Base-by-base conservation (phyloP, 202 grass and related monocot genomes). In the Schoenoplectus triqueter region DNA sequence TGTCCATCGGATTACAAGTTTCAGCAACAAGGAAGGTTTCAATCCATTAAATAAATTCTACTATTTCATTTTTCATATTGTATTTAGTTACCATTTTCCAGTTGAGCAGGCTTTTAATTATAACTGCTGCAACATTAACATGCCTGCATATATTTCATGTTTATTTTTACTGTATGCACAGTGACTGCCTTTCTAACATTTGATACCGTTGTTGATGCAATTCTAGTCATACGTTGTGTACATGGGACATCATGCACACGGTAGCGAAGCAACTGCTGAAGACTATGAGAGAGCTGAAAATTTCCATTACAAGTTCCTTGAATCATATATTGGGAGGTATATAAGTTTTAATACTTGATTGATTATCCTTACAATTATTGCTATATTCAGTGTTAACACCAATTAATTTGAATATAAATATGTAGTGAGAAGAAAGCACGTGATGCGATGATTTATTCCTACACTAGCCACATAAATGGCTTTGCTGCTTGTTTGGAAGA, bases 391-490 rank as follows among this genome's bases (percentile, higher is more conserved):
- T 47, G 45, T 47, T 47, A 47, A 47, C 45, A 11, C 46, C 19
- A 73, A 3, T 50, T 31, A 31, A 31, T 31, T 31, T 70, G 13
- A 60, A 61, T 41, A 5, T 17, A 17, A 60, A 78, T 44, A 44
- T 56, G 50, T 9, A 94, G 89, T 48, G 88, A 87, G 75, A 80
- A 87, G 69, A 65, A 88, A 67, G 95, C 90, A 1, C 80, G 22
- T 51, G 71, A 81, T 14, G 88, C 88, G 0, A 94, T 94, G 7
- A 82, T 97, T 87, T 97, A 97, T 84, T 97, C 95, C 65, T 97
- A 97, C 89, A 89, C 85, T 0, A 92, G 91, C 80, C 80, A 83
- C 85, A 90, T 97, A 66, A 97, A 97, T 42, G 95, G 95, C 50
- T 97, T 97, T 50, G 92, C 92, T 15, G 95, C 89, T 5, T 69